Percentiles rank a stretch among this genome's conserved stretches.
Evolutionary conservation across 2,329 filamentous ascomycete genomes (phyloP).

Genomic region (Ophiostoma populinum): DNA sequence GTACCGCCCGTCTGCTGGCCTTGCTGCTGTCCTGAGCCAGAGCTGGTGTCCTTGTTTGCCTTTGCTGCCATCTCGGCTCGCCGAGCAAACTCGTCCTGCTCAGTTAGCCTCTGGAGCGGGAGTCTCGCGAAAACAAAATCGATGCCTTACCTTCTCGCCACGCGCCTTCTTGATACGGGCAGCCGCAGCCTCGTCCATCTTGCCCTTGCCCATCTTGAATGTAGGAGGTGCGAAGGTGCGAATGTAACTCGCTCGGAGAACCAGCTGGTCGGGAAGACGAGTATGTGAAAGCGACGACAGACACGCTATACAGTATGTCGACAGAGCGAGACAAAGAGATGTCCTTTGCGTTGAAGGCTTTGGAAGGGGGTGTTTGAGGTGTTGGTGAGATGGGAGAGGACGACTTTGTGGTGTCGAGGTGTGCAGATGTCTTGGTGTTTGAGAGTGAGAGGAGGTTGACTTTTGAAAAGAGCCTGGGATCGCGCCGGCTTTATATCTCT

Average conservation of each 20-base stretch:
- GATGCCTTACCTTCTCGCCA: constrained; percentile 23
- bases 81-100: constrained; percentile 20
- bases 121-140: too few relatives aligned
- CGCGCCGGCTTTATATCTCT: not conserved
- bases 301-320: too few relatives aligned
- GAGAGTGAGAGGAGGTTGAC: too few relatives aligned
- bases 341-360: too few relatives aligned
- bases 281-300: too few relatives aligned
- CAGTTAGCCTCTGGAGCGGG: not conserved
- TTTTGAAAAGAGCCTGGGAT: constrained; percentile 2
- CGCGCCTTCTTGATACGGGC: constrained; percentile 24
- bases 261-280: not conserved
- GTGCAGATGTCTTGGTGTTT: not conserved
- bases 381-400: too few relatives aligned
- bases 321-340: too few relatives aligned
- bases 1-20: too few relatives aligned
- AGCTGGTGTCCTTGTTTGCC: constrained; percentile 16
- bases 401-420: too few relatives aligned
- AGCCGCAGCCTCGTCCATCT: constrained; percentile 26
- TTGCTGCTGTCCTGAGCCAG: constrained; percentile 9
- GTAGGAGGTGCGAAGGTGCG: not conserved
- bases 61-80: constrained; percentile 20
- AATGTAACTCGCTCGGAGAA: too few relatives aligned
- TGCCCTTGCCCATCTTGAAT: constrained; percentile 17
- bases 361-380: too few relatives aligned